Percentiles rank a stretch among this genome's conserved stretches.
Conservation (phyloP, 148 eudicot genomes). For the Agrostemma githago region DNA sequence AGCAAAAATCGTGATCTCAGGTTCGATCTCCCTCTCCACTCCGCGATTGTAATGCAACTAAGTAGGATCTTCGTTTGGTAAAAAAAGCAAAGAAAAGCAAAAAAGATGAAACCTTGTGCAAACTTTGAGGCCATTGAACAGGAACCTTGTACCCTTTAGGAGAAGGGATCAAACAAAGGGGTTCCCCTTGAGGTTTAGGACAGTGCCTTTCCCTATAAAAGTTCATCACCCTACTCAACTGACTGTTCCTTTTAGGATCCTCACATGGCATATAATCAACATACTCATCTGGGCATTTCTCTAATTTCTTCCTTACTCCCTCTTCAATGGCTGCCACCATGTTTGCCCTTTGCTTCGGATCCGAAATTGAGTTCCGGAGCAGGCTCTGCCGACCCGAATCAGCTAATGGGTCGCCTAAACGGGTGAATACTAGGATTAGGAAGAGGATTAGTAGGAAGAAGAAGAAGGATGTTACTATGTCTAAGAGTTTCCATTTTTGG, state of each 20-base stretch:
- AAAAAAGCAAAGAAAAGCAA: background rate
- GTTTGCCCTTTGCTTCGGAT: slow-evolving; percentile 57
- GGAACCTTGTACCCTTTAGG: slow-evolving; percentile 62
- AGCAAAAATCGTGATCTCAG: too few species aligned
- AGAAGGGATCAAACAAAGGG: slow-evolving; percentile 73
- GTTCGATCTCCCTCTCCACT: too few species aligned
- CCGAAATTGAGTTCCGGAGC: slow-evolving; percentile 49
- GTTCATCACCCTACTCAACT: slow-evolving; percentile 82
- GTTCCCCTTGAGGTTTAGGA: slow-evolving; percentile 50
- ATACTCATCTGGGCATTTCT: slow-evolving; percentile 51
- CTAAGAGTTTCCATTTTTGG: slow-evolving; percentile 62
- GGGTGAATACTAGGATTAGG: slow-evolving; percentile 65
- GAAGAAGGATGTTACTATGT: slow-evolving; percentile 50
- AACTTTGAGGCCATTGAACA: slow-evolving; percentile 82
- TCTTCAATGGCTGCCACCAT: slow-evolving; percentile 43
- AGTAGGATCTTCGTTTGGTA: too few species aligned
- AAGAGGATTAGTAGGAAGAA: slow-evolving; percentile 64
- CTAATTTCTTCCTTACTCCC: slow-evolving; percentile 37
- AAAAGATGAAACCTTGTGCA: slow-evolving; percentile 52
- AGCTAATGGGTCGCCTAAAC: slow-evolving; percentile 73
- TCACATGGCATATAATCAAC: slow-evolving; percentile 95
- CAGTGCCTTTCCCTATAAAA: slow-evolving; percentile 85
- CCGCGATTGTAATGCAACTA: too few species aligned
- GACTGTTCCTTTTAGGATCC: slow-evolving; percentile 72
- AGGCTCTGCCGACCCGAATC: slow-evolving; percentile 74